Conservation (phyloP, 768 basidiomycete genomes). For the Brasilioporus rufonigricans region DNA sequence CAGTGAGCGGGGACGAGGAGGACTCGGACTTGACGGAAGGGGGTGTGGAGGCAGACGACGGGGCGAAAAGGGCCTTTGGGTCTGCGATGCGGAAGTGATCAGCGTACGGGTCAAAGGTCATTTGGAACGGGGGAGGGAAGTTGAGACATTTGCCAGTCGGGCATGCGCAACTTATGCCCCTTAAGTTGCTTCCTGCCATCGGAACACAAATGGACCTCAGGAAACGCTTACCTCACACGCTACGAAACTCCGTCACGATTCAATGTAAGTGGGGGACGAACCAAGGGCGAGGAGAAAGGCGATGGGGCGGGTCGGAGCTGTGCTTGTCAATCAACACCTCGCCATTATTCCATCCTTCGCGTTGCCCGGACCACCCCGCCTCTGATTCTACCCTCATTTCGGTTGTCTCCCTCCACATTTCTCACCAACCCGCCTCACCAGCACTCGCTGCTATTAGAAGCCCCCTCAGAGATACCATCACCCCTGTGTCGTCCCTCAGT, state of each 20-base stretch:
- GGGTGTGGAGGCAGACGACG: slow-evolving; percentile 2
- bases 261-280: too few species aligned
- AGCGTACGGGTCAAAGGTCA: slow-evolving; percentile 26
- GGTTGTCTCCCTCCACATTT: background rate
- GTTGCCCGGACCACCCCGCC: background rate
- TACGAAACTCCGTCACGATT: background rate
- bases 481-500: too few species aligned
- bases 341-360: slow-evolving; percentile 1
- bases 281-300: too few species aligned
- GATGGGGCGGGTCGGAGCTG: slow-evolving; percentile 1
- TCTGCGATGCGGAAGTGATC: slow-evolving; percentile 19
- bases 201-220: background rate
- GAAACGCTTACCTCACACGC: slow-evolving; percentile 1
- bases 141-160: background rate
- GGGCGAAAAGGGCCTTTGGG: background rate
- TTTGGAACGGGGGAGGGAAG: slow-evolving; percentile 2
- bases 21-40: slow-evolving; percentile 32
- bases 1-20: slow-evolving; percentile 21
- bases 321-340: background rate
- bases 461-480: too few species aligned
- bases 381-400: background rate
- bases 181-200: background rate
- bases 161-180: slow-evolving; percentile 6
- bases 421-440: background rate
- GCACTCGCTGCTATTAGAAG: too few species aligned